A percentile compares a stretch with the other conserved stretches of the same genome.
Evolutionary conservation across 2,329 filamentous ascomycete species (phyloP).

Genomic region (Trichoderma asperellum): DNA sequence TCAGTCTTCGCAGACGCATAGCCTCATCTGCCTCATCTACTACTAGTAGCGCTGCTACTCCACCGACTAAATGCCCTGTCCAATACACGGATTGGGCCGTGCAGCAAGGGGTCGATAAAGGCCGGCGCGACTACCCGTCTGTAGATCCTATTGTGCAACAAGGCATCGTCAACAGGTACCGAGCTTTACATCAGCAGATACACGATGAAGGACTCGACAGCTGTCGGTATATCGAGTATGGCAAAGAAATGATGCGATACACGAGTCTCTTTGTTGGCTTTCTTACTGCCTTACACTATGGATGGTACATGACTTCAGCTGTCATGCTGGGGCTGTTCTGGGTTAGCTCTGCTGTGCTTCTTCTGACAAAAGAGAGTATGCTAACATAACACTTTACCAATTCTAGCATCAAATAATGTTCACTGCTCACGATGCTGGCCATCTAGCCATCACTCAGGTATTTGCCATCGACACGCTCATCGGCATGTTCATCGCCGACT

Average conservation of each 20-base stretch:
- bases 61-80: slow-evolving; percentile 55
- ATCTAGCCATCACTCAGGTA: slow-evolving; percentile 95
- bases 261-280: slow-evolving; percentile 63
- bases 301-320: slow-evolving; percentile 67
- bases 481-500: slow-evolving; percentile 89
- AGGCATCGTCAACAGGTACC: slow-evolving; percentile 78
- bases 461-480: slow-evolving; percentile 83
- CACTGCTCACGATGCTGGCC: slow-evolving; percentile 89
- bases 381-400: not conserved
- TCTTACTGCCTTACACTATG: slow-evolving; percentile 62
- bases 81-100: slow-evolving; percentile 60
- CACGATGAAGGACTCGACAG: slow-evolving; percentile 76
- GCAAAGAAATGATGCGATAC: slow-evolving; percentile 75
- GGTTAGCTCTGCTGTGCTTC: slow-evolving; percentile 4
- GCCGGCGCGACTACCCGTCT: slow-evolving; percentile 79
- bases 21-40: slow-evolving; percentile 6
- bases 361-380: not conserved
- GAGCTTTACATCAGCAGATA: slow-evolving; percentile 73
- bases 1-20: slow-evolving; percentile 19
- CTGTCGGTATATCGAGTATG: slow-evolving; percentile 83
- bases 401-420: slow-evolving; percentile 93
- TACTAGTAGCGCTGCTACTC: slow-evolving; percentile 42
- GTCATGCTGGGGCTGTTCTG: slow-evolving; percentile 69
- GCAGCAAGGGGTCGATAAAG: slow-evolving; percentile 53
- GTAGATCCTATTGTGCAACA: slow-evolving; percentile 75